Percentiles rank a stretch among this genome's conserved stretches.
Conservation (phyloP, 768 basidiomycete genomes). For the Gymnopilus junonius region DNA sequence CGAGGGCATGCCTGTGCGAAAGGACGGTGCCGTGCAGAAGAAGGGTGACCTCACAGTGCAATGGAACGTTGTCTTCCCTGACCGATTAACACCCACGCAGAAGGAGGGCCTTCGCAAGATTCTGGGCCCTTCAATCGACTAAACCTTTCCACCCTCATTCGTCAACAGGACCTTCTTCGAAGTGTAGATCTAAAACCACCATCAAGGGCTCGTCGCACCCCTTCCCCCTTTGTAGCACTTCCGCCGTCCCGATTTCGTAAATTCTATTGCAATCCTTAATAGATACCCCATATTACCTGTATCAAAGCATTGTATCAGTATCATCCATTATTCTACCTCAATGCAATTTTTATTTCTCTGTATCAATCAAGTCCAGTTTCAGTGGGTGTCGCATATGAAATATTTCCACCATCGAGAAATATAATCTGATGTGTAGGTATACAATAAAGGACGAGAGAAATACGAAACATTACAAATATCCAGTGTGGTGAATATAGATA, state of each 20-base stretch:
- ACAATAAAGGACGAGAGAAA: too few relatives aligned
- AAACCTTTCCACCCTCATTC: background rate
- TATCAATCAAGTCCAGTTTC: too few relatives aligned
- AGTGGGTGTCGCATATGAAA: too few relatives aligned
- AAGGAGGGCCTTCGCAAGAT: conserved; percentile 58
- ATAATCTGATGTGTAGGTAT: background rate
- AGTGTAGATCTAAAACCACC: background rate
- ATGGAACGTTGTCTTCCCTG: conserved; percentile 88
- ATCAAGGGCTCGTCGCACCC: background rate
- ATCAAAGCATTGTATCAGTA: conserved; percentile 4
- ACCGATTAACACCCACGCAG: conserved; percentile 71
- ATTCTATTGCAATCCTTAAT: background rate
- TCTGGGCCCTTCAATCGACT: background rate
- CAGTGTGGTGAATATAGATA: background rate
- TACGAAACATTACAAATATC: background rate
- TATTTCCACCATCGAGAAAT: background rate
- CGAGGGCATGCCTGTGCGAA: conserved; percentile 93
- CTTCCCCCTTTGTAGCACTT: background rate
- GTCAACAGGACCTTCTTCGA: background rate
- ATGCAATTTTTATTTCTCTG: conserved; percentile 3
- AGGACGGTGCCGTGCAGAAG: conserved; percentile 64
- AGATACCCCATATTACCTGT: conserved; percentile 9
- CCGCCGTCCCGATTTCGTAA: background rate
- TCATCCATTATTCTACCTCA: background rate
- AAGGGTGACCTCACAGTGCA: conserved; percentile 87